Percentiles rank a stretch among this genome's conserved stretches.
Evolutionary conservation across 1,284 basidiomycete genomes (phyloP).

Genomic region (Tilletia caries): DNA sequence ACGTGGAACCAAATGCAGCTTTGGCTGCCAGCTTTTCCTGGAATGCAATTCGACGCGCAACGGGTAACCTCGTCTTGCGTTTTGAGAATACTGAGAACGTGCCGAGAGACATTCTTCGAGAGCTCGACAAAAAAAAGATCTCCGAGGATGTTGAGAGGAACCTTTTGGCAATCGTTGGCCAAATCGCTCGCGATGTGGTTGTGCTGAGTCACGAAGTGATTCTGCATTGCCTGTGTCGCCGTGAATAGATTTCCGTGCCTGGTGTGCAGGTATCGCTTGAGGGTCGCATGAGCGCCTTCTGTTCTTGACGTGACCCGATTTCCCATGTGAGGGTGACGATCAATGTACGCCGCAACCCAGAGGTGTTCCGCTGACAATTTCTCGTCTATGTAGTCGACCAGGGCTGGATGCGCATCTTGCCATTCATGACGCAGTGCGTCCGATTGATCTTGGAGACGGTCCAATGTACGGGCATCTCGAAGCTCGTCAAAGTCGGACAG

Average conservation of each 20-base stretch:
- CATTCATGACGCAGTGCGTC: background rate
- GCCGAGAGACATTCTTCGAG: background rate
- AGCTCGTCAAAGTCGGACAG: constrained; percentile 8
- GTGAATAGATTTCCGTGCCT: background rate
- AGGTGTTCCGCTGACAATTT: background rate
- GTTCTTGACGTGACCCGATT: background rate
- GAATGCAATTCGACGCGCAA: background rate
- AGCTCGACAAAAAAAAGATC: background rate
- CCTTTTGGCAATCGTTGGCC: background rate
- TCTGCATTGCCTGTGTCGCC: background rate
- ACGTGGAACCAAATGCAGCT: too few species aligned
- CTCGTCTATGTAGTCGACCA: background rate
- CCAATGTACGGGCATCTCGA: background rate
- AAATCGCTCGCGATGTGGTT: background rate
- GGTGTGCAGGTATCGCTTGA: constrained; percentile 3
- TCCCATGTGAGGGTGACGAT: constrained; percentile 11
- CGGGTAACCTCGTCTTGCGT: background rate
- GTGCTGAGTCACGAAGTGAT: constrained; percentile 3
- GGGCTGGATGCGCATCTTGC: background rate
- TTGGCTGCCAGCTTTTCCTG: background rate
- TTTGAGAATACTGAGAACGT: background rate
- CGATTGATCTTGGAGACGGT: background rate
- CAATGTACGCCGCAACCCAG: constrained; percentile 1
- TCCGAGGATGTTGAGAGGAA: background rate
- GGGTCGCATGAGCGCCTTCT: background rate